phyloP scores from a whole-genome alignment of 139 green algal genomes.

The Chlamydomonas asymmetrica region DNA sequence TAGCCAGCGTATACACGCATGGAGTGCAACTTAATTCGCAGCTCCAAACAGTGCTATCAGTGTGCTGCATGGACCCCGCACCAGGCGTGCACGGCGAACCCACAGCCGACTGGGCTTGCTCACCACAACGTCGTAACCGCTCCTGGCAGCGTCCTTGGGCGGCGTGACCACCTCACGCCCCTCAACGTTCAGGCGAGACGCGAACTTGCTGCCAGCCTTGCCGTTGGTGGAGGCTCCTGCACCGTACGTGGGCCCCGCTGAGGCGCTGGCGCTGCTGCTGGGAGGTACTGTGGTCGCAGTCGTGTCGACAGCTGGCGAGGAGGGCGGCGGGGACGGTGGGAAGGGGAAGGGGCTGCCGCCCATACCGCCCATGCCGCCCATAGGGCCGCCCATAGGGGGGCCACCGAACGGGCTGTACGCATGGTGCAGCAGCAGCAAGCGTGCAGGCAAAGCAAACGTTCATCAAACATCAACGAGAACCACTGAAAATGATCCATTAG shows the following conservation, averaged over 20 bases:
- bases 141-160: background rate
- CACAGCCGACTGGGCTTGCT: constrained; percentile 4
- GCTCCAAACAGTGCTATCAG: no score
- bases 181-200: constrained; percentile 27
- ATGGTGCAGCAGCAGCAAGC: background rate
- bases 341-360: constrained; percentile 34
- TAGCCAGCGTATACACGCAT: no score
- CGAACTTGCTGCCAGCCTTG: constrained; percentile 40
- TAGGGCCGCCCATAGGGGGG: constrained; percentile 3
- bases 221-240: constrained; percentile 11
- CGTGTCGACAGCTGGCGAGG: constrained; percentile 23
- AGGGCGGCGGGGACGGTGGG: constrained; percentile 22
- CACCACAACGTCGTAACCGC: constrained; percentile 12
- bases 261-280: background rate
- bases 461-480: no score
- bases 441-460: no score
- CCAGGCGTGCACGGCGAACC: background rate
- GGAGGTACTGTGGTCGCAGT: constrained; percentile 27
- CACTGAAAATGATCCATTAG: no score
- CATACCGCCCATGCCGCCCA: constrained; percentile 8
- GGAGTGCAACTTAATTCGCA: no score
- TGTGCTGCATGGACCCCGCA: constrained; percentile 4
- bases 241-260: background rate
- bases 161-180: constrained; percentile 10
- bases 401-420: constrained; percentile 19